Evolutionary conservation across 2,329 filamentous ascomycete genomes (phyloP), one percentile per base, ranked within the genome.

Genomic region (Myriosclerotinia duriaeana): DNA sequence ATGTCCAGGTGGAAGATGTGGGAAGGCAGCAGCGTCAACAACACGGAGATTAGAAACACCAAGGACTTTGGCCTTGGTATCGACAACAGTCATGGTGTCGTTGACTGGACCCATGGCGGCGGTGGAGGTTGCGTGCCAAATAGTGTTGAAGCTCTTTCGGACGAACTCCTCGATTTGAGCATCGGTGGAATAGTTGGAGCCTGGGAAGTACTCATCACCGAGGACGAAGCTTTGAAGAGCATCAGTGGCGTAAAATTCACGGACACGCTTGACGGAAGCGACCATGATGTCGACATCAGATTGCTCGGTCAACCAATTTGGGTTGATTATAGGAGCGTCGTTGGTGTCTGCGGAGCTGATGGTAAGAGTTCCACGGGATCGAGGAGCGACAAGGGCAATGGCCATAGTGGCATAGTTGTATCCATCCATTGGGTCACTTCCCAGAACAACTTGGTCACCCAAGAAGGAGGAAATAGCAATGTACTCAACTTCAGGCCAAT

Each of bases 91-190:
- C 17, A 80, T 77, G 3, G 63, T 34, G n/a, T 82, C 80, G 2
- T 72, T 78, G 0, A 66, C 8, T 65, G 75, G 79, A 0, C 85
- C 85, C 85, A 89, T 88, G 73, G 81, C 82, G 9, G 79, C 79
- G 0, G 85, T 88, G 0, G 84, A 83, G 0, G 78, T 83, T 79
- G 81, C 85, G 73, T 84, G 85, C 81, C 80, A 87, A 42, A 71
- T 65, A 15, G 66, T 65, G 8, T 64, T 63, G 36, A 78, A 17
- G 78, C 77, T 44, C 68, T 64, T 22, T 74, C 72, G 15, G 72
- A 68, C 26, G 65, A 67, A 64, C 11, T 64, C 62, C 30, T 69
- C 50, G 40, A 74, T 72, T 55, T 74, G 54, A 3, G 52, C 72
- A 69, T 74, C 70, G 8, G 68, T 72, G 30, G 66, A 53, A 1